These are phyloP conservation scores for Triangularia verruculosa DNA, from an alignment of 2,329 filamentous ascomycete genomes.

Conservation along the genomic window DNA sequence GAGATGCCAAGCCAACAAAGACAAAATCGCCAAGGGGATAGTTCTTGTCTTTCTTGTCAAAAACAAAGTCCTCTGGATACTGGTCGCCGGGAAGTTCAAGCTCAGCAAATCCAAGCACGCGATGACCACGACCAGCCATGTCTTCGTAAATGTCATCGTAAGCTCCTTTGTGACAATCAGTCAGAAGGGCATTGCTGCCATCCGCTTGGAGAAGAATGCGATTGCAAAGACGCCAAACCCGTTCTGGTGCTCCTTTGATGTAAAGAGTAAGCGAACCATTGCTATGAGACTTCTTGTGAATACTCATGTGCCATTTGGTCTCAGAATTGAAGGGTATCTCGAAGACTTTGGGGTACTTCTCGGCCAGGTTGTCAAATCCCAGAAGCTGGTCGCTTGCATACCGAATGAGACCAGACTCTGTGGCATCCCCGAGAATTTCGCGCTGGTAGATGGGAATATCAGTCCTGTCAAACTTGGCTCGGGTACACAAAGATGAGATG, in stretches of 20 bases:
- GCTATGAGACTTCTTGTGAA: constrained; percentile 48
- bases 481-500: constrained; percentile 18
- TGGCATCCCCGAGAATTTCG: constrained; percentile 24
- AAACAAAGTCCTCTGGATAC: constrained; percentile 31
- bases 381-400: constrained; percentile 57
- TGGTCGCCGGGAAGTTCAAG: constrained; percentile 54
- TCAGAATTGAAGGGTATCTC: constrained; percentile 65
- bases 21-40: constrained; percentile 58
- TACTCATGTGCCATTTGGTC: constrained; percentile 62
- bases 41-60: constrained; percentile 36
- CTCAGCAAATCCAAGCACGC: constrained; percentile 60
- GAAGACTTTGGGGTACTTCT: constrained; percentile 48
- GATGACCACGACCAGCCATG: constrained; percentile 54
- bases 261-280: constrained; percentile 31
- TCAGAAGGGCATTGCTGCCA: constrained; percentile 28
- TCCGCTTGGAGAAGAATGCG: constrained; percentile 50
- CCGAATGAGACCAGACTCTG: constrained; percentile 39
- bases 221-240: constrained; percentile 42
- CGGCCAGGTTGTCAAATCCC: constrained; percentile 43
- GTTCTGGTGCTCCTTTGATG: constrained; percentile 60
- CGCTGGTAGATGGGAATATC: constrained; percentile 21
- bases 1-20: constrained; percentile 64
- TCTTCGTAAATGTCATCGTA: constrained; percentile 31
- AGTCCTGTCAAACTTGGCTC: constrained; percentile 24
- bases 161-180: constrained; percentile 2